Base-by-base conservation (phyloP, 768 basidiomycete genomes). In the Pleurotus salmoneostramineus region DNA sequence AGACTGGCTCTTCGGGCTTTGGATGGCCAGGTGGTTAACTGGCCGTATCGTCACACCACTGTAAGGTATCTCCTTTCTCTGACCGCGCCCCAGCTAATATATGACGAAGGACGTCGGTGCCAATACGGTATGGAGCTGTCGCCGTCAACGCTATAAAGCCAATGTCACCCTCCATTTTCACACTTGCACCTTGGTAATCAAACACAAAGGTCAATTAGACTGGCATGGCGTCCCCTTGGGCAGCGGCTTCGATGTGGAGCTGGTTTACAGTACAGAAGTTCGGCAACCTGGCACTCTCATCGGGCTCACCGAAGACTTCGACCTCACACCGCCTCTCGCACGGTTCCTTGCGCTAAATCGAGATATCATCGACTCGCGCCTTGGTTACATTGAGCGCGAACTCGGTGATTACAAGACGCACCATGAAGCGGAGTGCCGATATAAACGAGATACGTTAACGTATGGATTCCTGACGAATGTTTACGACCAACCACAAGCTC, bases 271-370 rank as follows among this genome's bases (percentile, higher is more conserved):
- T 4, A 81, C 78, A 62, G 65, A 72, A 31, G 74, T 90, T 46
- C 64, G 64, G 27, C 70, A 83, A 3, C 69, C 79, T 32, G 83
- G 81, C 14, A 74, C 75, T 7, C 68, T 75, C 21, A 83, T 90
- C 58, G 89, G 90, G 0, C 72, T 91, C 40, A 80, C 77, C 61
- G 83, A 85, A 61, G 84, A 87, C 62, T 87, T 81, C 58, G 82
- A 85, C 52, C 70, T 91, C 47, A 88, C 85, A 0, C 70, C 79
- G 4, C 68, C 77, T 1, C 77, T 93, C 7, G 87, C 87, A 10
- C 81, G 74, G 8, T 90, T 90, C 66, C 69, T 90, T 15, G 65
- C 78, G 34, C 69, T 84, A 56, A 89, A 90, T 62, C 77, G 76
- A 50, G 66, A 71, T 5, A 70, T 83, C 10, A 82, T 89, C 31